Base-by-base conservation (phyloP, 768 basidiomycete species). In the Leucocoprinus sp. region DNA sequence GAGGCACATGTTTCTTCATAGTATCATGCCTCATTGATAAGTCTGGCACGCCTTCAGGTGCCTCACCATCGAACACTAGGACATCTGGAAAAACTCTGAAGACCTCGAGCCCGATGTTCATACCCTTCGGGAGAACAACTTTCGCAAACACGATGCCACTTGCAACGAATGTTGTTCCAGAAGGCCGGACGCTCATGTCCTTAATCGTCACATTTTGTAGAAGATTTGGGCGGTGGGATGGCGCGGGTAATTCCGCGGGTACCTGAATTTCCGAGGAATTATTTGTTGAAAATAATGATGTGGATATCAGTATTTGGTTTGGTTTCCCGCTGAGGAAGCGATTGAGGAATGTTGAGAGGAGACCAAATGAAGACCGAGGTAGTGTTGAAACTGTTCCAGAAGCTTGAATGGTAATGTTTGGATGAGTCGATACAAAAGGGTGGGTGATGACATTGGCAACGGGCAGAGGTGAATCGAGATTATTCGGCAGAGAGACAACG, bases 31-130 rank as follows among this genome's bases (percentile, higher is more conserved):
- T 4, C 8, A 8, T 27, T 27, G 36, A 21, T 9, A 15, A 39
- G 15, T 11, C 41, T 42, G 34, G 15, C 11, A 29, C 18, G 28
- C 18, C 4, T 14, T 38, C 14, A 5, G 78, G 74, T 0, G 75
- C 71, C 17, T 78, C 75, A 2, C 88, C 88, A 51, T 92, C 88
- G 48, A 77, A 90, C 4, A 91, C 71, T 5, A 90, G 60, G 21
- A 84, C 80, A 57, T 92, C 88, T 0, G 88, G 86, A 45, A 84
- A 68, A 21, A 89, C 74, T 34, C 67, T 72, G 5, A 65, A 72
- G 15, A 89, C 80, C 34, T 79, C 66, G 41, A 89, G 60, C n/a
- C 65, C 68, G 21, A 88, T 64, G 44, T 84, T 61, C 61, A 92
- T 75, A 35, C 84, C 85, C 34, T 61, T 64, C 1, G 88, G 88